Evolutionary conservation across 1,284 basidiomycete genomes (phyloP).

Genomic region (Cryptococcus hybrid): DNA sequence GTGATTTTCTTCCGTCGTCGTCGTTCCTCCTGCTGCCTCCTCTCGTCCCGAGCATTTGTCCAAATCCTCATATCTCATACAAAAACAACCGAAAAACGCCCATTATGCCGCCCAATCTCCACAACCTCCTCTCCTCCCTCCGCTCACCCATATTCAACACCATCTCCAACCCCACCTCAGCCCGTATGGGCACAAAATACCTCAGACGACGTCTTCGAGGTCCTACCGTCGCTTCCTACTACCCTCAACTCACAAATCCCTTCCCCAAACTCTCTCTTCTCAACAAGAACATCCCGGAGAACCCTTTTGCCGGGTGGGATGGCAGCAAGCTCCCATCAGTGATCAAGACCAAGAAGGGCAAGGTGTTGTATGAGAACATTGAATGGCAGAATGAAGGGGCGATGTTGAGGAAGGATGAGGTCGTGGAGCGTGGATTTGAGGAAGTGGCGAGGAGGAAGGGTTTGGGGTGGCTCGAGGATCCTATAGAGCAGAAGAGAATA

Average conservation of each 20-base stretch:
- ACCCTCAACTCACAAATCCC: constrained; percentile 19
- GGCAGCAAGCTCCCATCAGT: constrained; percentile 4
- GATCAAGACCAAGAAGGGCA: constrained; percentile 6
- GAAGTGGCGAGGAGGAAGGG: constrained; percentile 28
- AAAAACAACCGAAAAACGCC: not conserved
- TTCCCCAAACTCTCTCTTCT: constrained; percentile 15
- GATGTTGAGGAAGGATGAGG: constrained; percentile 15
- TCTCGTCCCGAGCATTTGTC: too few species aligned
- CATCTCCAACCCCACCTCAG: constrained; percentile 67
- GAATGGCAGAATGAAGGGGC: constrained; percentile 15
- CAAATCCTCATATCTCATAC: too few species aligned
- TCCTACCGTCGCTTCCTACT: constrained; percentile 74
- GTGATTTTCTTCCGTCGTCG: too few species aligned
- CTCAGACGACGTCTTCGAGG: constrained; percentile 70
- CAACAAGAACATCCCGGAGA: constrained; percentile 19
- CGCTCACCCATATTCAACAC: constrained; percentile 69
- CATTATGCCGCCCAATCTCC: constrained; percentile 19
- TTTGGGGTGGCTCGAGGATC: constrained; percentile 39
- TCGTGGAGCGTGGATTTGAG: constrained; percentile 20
- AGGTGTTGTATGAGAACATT: constrained; percentile 11
- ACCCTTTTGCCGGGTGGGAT: constrained; percentile 33
- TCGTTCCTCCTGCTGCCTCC: too few species aligned
- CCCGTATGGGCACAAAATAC: constrained; percentile 81
- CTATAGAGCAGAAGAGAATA: constrained; percentile 26
- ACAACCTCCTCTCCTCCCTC: constrained; percentile 32